Base-by-base conservation (phyloP, 2,329 filamentous ascomycete genomes). In the Aplosporella prunicola region DNA sequence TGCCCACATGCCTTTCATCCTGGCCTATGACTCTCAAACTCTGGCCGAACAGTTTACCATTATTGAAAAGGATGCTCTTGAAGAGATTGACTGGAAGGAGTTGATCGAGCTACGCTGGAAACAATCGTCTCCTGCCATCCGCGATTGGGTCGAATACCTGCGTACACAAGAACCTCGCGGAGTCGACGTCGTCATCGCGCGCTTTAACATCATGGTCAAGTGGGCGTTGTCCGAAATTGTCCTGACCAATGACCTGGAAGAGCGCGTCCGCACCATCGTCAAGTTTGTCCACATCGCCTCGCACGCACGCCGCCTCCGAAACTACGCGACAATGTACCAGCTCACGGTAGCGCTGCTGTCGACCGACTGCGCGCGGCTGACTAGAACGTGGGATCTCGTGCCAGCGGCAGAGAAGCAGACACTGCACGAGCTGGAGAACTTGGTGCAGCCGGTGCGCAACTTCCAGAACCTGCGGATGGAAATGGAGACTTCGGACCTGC, bases 71-170 rank as follows among this genome's bases (percentile, higher is more conserved):
- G 84, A 89, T 53, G 84, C 83, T 1, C 66, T 91, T 15, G 83
- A 86, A 47, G 84, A 89, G 56, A 82, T 91, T 44, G 83, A 89
- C 60, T 91, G 84, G 84, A 86, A 82, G 54, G 84, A 91, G 48
- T 67, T 91, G 9, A 83, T 89, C 38, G 82, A 87, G 38, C 80
- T 91, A 70, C 76, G 76, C 34, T 89, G 84, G 82, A 85, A 83
- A 53, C 76, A 86, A 48, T 70, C 74, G 11, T 73, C 72, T 32
- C 76, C 71, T 33, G 68, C 79, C 43, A 74, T 77, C 23, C 74
- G 78, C 36, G 84, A 86, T 15, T 91, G 84, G 84, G 83, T 89
- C 9, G 79, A 85, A 28, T 89, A 87, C 52, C 66, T 89, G 26
- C 76, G 79, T 35, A 78, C 78, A 33, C 72, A 78, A 28, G 78